phyloP scores from a whole-genome alignment of 2,329 filamentous ascomycete species.

The Pochonia chlamydosporia region DNA sequence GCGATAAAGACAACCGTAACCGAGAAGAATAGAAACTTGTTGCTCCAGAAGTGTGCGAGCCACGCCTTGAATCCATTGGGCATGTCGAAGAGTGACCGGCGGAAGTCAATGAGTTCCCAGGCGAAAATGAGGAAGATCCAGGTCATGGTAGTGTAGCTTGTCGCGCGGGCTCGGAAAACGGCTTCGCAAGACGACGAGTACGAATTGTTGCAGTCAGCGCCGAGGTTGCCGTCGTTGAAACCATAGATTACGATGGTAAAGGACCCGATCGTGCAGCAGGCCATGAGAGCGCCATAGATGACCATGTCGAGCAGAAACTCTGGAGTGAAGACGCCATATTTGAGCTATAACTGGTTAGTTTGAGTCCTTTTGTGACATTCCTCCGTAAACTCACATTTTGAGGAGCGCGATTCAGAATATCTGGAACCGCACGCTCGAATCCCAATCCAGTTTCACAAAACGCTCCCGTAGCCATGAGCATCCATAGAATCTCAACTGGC shows the following conservation, averaged over 20 bases:
- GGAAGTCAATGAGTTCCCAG: slow-evolving; percentile 63
- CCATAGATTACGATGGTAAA: slow-evolving; percentile 56
- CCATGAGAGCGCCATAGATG: slow-evolving; percentile 60
- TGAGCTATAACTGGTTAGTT: slow-evolving; percentile 18
- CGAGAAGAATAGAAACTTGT: slow-evolving; percentile 46
- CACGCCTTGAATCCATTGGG: slow-evolving; percentile 41
- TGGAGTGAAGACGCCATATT: slow-evolving; percentile 54
- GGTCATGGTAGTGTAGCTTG: slow-evolving; percentile 60
- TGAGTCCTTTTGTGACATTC: not conserved
- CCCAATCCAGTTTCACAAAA: slow-evolving; percentile 69
- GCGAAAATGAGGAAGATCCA: slow-evolving; percentile 65
- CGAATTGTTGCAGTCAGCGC: slow-evolving; percentile 50
- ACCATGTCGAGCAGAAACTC: slow-evolving; percentile 59
- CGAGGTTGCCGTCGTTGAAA: slow-evolving; percentile 47
- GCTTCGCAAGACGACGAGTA: slow-evolving; percentile 46
- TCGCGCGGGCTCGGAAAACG: slow-evolving; percentile 60
- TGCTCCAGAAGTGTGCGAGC: slow-evolving; percentile 48
- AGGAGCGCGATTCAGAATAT: slow-evolving; percentile 61
- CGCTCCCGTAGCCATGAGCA: slow-evolving; percentile 67
- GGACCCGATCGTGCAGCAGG: slow-evolving; percentile 48
- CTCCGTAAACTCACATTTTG: slow-evolving; percentile 42
- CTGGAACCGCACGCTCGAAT: slow-evolving; percentile 60
- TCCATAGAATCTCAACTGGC: slow-evolving; percentile 68
- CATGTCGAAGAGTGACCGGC: slow-evolving; percentile 58
- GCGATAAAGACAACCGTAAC: slow-evolving; percentile 48